phyloP scores from a whole-genome alignment of 495 filamentous ascomycete genomes.

The Parmelia sp. region DNA sequence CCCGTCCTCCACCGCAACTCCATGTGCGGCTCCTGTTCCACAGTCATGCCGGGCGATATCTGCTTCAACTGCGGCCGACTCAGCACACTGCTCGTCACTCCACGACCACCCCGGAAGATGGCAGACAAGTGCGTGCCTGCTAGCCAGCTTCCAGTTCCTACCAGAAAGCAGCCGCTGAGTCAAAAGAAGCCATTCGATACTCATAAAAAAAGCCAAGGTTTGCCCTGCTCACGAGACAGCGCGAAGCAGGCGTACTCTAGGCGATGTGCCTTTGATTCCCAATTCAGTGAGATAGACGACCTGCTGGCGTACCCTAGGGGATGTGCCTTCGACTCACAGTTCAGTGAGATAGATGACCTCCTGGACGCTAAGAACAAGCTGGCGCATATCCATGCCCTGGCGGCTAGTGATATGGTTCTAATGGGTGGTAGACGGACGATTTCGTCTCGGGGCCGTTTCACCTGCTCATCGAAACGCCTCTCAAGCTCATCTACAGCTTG shows the following conservation, averaged over 20 bases:
- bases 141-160: background rate
- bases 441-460: background rate
- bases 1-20: background rate
- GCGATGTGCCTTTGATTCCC: background rate
- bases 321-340: background rate
- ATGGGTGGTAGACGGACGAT: too few species aligned
- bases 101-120: background rate
- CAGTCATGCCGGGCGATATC: slow-evolving; percentile 9
- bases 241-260: background rate
- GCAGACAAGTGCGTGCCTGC: background rate
- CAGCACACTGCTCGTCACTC: background rate
- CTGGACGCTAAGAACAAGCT: background rate
- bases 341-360: background rate
- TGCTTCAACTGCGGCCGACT: slow-evolving; percentile 14
- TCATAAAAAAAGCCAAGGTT: fast-evolving
- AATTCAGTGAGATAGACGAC: background rate
- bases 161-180: background rate
- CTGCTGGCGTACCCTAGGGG: background rate
- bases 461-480: background rate
- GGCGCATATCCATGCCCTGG: too few species aligned
- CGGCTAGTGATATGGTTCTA: background rate
- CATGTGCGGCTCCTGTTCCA: background rate
- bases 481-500: background rate
- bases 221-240: background rate
- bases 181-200: background rate